Conservation (phyloP, 1,139 yeast genomes). For the Saccharomycopsis phalli region DNA sequence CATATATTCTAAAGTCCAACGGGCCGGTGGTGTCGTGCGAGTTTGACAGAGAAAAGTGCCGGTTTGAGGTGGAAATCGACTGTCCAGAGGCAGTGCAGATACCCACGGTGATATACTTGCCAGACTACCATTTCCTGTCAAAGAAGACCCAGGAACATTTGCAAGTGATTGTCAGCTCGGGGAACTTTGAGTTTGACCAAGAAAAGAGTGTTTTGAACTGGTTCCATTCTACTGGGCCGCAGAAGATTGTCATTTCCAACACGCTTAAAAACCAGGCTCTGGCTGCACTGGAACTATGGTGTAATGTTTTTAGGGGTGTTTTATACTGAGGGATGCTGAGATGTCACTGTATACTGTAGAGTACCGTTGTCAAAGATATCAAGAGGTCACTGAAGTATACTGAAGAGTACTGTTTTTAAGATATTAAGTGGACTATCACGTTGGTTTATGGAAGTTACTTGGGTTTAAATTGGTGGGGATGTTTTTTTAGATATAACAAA, state of each 20-base stretch:
- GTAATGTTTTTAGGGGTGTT: too few species aligned
- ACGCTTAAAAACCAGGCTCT: too few species aligned
- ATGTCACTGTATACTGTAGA: too few species aligned
- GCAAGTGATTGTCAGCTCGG: conserved; percentile 43
- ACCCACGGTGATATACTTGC: conserved; percentile 56
- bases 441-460: too few species aligned
- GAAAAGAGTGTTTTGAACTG: conserved; percentile 54
- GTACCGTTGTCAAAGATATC: too few species aligned
- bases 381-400: too few species aligned
- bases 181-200: conserved; percentile 43
- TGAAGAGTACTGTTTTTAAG: too few species aligned
- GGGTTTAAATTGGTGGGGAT: too few species aligned
- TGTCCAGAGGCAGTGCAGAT: conserved; percentile 23
- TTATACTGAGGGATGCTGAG: too few species aligned
- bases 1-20: conserved; percentile 51
- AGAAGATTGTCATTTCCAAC: conserved; percentile 20
- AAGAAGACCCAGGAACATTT: conserved; percentile 26
- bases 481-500: too few species aligned
- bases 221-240: conserved; percentile 47
- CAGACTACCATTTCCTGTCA: conserved; percentile 56
- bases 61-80: conserved; percentile 40
- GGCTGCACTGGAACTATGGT: too few species aligned
- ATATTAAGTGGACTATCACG: too few species aligned
- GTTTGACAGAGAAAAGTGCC: conserved; percentile 43
- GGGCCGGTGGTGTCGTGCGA: conserved; percentile 44